phyloP scores from a whole-genome alignment of 2,329 filamentous ascomycete genomes.

The Fonsecaea nubica region DNA sequence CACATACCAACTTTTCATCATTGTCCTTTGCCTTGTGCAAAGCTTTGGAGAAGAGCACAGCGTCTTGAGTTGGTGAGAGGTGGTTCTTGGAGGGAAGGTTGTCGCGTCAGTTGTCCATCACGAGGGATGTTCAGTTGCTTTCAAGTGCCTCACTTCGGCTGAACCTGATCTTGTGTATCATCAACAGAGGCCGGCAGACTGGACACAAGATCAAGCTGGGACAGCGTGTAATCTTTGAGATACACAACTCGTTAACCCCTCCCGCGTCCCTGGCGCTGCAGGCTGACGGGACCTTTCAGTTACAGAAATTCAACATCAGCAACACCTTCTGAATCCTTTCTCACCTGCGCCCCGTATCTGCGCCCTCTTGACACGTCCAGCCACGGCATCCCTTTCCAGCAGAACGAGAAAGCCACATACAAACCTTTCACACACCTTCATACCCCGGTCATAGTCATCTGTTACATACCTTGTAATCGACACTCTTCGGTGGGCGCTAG shows the following conservation, averaged over 20 bases:
- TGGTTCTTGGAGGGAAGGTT: not conserved
- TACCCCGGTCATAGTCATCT: not conserved
- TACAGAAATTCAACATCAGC: not conserved
- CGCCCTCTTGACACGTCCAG: not conserved
- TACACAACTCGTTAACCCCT: not conserved
- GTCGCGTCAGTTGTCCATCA: not conserved
- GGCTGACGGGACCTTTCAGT: not conserved
- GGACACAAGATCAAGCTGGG: not conserved
- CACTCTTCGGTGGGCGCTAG: not conserved
- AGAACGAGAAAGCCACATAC: not conserved
- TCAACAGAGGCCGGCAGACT: not conserved
- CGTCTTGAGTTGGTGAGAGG: not conserved
- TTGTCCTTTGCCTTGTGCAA: conserved; percentile 17
- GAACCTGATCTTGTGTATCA: not conserved
- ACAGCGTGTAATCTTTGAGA: not conserved
- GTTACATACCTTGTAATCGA: not conserved
- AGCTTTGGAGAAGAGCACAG: conserved; percentile 27
- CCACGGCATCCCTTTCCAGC: not conserved
- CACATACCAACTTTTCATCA: conserved; percentile 24
- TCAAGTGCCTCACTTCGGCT: not conserved
- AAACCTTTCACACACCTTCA: no score
- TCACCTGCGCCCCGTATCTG: no score
- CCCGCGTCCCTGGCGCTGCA: not conserved
- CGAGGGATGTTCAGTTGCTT: not conserved
- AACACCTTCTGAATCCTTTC: not conserved